These are phyloP conservation scores for Suhomyces faveliae DNA, from an alignment of 805 yeast species.

Conservation along the genomic window DNA sequence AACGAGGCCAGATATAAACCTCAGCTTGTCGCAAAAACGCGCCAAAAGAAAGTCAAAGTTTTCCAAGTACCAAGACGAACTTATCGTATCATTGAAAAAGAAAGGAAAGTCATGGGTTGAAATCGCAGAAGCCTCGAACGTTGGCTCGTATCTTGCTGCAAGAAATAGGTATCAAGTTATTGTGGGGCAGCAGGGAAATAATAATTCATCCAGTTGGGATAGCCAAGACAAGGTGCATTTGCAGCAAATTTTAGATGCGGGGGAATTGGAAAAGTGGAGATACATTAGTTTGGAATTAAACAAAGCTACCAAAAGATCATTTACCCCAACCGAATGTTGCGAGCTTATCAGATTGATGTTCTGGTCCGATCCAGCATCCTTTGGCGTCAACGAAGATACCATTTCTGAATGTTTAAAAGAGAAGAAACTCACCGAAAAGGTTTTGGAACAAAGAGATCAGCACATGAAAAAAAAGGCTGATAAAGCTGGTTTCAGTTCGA, in stretches of 20 bases:
- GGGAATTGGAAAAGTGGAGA: constrained; percentile 69
- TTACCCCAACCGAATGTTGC: constrained; percentile 54
- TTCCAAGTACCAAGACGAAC: constrained; percentile 62
- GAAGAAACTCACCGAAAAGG: constrained; percentile 34
- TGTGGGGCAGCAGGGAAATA: constrained; percentile 77
- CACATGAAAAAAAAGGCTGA: constrained; percentile 12
- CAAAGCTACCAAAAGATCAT: constrained; percentile 50
- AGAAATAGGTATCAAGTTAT: constrained; percentile 76
- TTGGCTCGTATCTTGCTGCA: constrained; percentile 69
- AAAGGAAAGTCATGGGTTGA: constrained; percentile 72
- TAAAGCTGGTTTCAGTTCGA: constrained; percentile 1
- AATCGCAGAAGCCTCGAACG: constrained; percentile 62
- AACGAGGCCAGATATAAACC: constrained; percentile 42
- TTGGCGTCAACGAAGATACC: constrained; percentile 54
- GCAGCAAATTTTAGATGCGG: constrained; percentile 59
- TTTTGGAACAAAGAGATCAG: constrained; percentile 20
- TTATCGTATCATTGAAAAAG: constrained; percentile 59
- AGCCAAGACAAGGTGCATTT: constrained; percentile 51
- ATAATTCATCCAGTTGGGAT: constrained; percentile 65
- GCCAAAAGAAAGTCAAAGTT: constrained; percentile 67
- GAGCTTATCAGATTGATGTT: constrained; percentile 53
- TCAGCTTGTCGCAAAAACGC: constrained; percentile 46
- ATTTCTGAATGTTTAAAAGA: constrained; percentile 39
- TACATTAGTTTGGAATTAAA: constrained; percentile 62
- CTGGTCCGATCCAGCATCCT: constrained; percentile 51